A percentile compares a stretch with the other conserved stretches of the same genome.
Evolutionary conservation across 805 yeast genomes (phyloP).

Genomic region (Kuraishia hungarica): DNA sequence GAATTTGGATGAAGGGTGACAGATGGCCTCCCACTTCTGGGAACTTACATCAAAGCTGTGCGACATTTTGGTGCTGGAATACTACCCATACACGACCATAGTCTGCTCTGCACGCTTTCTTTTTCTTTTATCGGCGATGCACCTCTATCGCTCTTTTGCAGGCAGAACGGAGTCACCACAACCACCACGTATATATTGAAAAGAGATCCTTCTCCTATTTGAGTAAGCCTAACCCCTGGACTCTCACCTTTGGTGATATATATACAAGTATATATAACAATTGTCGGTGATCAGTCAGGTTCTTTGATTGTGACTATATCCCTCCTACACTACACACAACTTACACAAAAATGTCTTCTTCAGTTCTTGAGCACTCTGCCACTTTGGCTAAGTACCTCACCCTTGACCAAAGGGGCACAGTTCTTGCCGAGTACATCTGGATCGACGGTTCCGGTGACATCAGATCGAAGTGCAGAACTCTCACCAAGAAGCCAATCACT

Average conservation of each 20-base stretch:
- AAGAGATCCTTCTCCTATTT: not conserved
- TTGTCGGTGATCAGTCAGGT: not conserved
- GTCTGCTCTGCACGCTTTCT: not conserved
- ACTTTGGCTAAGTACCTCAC: constrained; percentile 76
- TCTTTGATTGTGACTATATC: not conserved
- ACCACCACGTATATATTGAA: not conserved
- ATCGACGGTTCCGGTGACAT: constrained; percentile 85
- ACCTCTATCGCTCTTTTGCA: not conserved
- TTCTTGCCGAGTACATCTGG: constrained; percentile 97
- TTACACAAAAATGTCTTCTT: constrained; percentile 2
- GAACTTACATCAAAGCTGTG: not conserved
- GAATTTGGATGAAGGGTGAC: not conserved
- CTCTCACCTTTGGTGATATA: not conserved
- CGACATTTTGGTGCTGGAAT: not conserved
- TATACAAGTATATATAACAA: not conserved
- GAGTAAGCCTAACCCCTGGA: not conserved
- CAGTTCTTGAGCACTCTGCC: constrained; percentile 58
- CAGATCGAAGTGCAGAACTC: constrained; percentile 92
- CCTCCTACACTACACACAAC: not conserved
- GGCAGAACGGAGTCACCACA: not conserved
- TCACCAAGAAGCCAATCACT: constrained; percentile 55
- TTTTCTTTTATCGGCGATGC: not conserved
- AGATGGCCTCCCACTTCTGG: not conserved
- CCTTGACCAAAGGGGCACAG: constrained; percentile 76
- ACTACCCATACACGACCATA: not conserved